Evolutionary conservation across 352 stramenopile species (phyloP).

Genomic region (Phytophthora sansomeana): DNA sequence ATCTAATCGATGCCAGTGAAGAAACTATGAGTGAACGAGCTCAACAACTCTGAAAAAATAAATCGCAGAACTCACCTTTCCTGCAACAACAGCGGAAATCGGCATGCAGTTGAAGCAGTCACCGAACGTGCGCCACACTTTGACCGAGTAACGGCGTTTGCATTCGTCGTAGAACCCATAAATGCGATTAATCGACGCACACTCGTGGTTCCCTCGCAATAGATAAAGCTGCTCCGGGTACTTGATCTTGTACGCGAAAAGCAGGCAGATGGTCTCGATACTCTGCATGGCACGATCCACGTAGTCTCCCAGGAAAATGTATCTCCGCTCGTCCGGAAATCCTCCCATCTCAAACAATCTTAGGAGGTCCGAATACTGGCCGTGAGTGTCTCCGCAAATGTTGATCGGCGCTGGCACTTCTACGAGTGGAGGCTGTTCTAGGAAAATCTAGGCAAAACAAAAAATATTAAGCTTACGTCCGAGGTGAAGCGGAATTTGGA

Average conservation of each 20-base stretch:
- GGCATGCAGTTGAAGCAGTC: slow-evolving; percentile 99
- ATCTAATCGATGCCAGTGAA: slow-evolving; percentile 68
- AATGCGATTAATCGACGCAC: slow-evolving; percentile 98
- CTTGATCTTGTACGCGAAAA: slow-evolving; percentile 99
- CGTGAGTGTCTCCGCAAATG: slow-evolving; percentile 98
- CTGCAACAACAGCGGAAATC: slow-evolving; percentile 95
- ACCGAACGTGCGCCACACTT: slow-evolving; percentile 96
- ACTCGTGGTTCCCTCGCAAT: slow-evolving; percentile 99
- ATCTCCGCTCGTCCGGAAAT: slow-evolving; percentile 87
- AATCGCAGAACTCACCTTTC: slow-evolving; percentile 71
- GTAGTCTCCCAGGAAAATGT: slow-evolving; percentile 90
- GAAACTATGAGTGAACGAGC: not conserved
- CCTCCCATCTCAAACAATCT: slow-evolving; percentile 96
- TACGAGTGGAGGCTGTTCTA: slow-evolving; percentile 95
- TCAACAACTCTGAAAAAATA: not conserved
- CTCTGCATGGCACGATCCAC: slow-evolving; percentile 96
- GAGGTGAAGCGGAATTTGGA: not conserved
- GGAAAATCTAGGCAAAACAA: slow-evolving; percentile 65
- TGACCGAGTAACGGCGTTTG: slow-evolving; percentile 94
- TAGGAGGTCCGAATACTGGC: slow-evolving; percentile 98
- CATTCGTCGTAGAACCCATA: slow-evolving; percentile 99
- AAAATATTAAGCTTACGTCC: not conserved
- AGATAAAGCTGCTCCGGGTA: slow-evolving; percentile 99
- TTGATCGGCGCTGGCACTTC: slow-evolving; percentile 96
- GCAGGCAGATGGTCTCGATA: slow-evolving; percentile 98